Evolutionary conservation across 1,139 yeast species (phyloP).

Genomic region (Sugiyamaella pinicola): DNA sequence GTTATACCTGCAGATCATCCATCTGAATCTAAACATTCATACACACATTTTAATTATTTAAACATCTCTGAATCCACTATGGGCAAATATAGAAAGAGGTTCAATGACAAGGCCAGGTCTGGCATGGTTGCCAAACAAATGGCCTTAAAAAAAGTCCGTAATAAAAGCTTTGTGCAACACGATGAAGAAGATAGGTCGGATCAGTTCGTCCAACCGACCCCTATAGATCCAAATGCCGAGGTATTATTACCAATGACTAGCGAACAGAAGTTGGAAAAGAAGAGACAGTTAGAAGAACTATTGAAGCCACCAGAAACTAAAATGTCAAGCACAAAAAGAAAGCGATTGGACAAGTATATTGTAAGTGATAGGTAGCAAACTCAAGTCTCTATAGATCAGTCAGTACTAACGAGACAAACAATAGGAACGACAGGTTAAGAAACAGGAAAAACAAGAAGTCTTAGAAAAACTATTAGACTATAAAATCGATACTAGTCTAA

Average conservation of each 20-base stretch:
- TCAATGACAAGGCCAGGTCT: conserved; percentile 82
- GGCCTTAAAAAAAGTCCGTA: conserved; percentile 65
- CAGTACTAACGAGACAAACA: conserved; percentile 39
- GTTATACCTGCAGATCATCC: conserved; percentile 9
- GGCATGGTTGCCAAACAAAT: conserved; percentile 85
- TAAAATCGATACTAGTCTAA: conserved; percentile 62
- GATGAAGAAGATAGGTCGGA: conserved; percentile 34
- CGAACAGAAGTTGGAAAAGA: conserved; percentile 64
- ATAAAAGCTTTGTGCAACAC: conserved; percentile 54
- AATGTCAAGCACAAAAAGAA: conserved; percentile 71
- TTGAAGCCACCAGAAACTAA: conserved; percentile 66
- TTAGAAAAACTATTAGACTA: conserved; percentile 71
- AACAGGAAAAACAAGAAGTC: conserved; percentile 83
- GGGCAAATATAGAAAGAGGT: conserved; percentile 82
- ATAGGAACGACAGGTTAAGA: conserved; percentile 77
- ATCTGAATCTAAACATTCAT: not conserved
- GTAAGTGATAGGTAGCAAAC: conserved; percentile 37
- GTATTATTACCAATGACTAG: conserved; percentile 52
- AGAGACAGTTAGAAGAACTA: conserved; percentile 62
- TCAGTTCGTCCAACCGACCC: conserved; percentile 21
- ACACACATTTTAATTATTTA: not conserved
- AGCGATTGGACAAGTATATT: conserved; percentile 53
- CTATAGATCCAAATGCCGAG: conserved; percentile 61
- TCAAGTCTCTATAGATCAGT: too few species aligned
- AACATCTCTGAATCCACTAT: conserved; percentile 41